phyloP scores from a whole-genome alignment of 106 monocot species.

The Acanthochlamys bracteata region DNA sequence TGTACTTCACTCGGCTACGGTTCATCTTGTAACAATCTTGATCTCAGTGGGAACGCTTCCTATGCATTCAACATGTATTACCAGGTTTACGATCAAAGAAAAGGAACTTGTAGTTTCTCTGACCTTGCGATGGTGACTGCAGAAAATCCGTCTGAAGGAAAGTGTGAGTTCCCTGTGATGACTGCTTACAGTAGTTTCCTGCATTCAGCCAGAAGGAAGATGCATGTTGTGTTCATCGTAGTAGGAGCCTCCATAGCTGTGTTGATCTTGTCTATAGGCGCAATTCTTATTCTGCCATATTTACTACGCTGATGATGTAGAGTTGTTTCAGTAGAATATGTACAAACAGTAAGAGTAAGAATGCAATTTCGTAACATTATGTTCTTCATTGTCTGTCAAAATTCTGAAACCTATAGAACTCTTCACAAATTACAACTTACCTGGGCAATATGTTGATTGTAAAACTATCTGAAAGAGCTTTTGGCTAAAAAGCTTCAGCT shows the following conservation, averaged over 20 bases:
- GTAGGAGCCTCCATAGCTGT: neutral
- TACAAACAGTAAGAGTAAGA: neutral
- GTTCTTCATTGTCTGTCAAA: neutral
- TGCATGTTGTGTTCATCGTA: neutral
- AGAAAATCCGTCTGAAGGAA: constrained; percentile 8
- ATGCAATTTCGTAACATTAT: no score
- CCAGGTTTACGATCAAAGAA: constrained; percentile 30
- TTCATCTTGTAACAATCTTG: constrained; percentile 26
- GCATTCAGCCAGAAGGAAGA: neutral
- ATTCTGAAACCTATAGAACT: neutral
- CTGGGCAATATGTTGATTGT: neutral
- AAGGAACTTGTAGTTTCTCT: neutral
- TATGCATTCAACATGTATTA: constrained; percentile 66
- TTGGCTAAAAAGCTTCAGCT: no score
- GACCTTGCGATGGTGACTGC: neutral
- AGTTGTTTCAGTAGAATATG: neutral
- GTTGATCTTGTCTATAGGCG: neutral
- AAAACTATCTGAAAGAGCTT: neutral
- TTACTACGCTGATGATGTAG: neutral
- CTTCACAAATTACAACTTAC: no score
- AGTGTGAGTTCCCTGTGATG: constrained; percentile 37
- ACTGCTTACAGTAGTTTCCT: constrained; percentile 12
- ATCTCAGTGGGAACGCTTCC: constrained; percentile 36
- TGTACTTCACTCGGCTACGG: constrained; percentile 61
- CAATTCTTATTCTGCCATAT: no score